A percentile compares a stretch with the other conserved stretches of the same genome.
phyloP scores from a whole-genome alignment of 768 basidiomycete genomes.

The Auricularia cornea region DNA sequence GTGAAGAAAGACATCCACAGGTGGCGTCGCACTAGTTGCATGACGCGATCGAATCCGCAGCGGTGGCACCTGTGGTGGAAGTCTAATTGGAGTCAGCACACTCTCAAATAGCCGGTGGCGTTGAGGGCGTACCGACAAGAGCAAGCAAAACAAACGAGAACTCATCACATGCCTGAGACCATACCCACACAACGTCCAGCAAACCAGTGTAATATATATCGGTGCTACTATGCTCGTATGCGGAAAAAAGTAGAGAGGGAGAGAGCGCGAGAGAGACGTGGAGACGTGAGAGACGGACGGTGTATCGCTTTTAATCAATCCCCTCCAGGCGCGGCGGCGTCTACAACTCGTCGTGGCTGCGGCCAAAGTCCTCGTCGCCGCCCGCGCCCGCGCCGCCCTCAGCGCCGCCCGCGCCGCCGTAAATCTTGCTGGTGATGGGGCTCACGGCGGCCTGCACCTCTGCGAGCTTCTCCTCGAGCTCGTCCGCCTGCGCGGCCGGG shows the following conservation, averaged over 20 bases:
- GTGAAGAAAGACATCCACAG: too few species aligned
- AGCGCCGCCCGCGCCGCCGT: constrained; percentile 29
- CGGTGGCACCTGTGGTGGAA: too few species aligned
- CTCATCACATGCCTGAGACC: too few species aligned
- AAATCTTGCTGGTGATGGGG: constrained; percentile 83
- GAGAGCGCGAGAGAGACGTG: neutral
- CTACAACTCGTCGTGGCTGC: constrained; percentile 18
- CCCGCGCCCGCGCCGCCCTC: neutral
- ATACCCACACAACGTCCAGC: too few species aligned
- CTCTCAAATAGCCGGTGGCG: too few species aligned
- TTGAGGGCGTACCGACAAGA: too few species aligned
- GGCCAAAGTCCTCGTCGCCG: constrained; percentile 11
- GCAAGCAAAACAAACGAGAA: too few species aligned
- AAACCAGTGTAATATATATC: too few species aligned
- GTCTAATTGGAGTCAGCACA: too few species aligned
- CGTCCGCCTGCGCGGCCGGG: constrained; percentile 67
- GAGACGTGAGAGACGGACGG: too few species aligned
- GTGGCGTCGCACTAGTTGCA: too few species aligned
- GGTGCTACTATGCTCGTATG: neutral
- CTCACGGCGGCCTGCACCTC: constrained; percentile 68
- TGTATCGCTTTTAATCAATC: neutral
- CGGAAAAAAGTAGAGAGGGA: neutral
- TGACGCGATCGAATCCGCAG: too few species aligned
- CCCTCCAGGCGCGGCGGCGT: neutral
- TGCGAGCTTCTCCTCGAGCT: constrained; percentile 75